These are phyloP conservation scores for Candida pini DNA, from an alignment of 805 yeast genomes.

Conservation along the genomic window DNA sequence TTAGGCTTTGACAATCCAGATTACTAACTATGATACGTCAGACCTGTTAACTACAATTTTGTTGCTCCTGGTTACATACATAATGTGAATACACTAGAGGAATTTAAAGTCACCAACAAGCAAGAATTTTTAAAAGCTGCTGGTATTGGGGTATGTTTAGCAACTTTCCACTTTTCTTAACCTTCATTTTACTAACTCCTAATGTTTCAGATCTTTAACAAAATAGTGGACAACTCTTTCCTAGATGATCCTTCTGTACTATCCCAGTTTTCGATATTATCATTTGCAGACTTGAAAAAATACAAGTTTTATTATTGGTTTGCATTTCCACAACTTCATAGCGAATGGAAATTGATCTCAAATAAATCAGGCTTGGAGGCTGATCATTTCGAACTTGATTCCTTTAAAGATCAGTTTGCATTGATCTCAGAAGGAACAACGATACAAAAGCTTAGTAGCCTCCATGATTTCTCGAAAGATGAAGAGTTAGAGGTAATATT, in stretches of 20 bases:
- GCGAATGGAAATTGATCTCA: constrained; percentile 39
- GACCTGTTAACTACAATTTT: constrained; percentile 18
- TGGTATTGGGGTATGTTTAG: constrained; percentile 25
- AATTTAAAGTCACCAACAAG: constrained; percentile 70
- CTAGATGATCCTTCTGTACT: constrained; percentile 37
- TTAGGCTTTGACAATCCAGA: too few species aligned
- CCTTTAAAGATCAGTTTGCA: constrained; percentile 12
- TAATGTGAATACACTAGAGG: constrained; percentile 81
- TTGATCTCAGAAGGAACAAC: constrained; percentile 7
- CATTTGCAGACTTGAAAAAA: constrained; percentile 86
- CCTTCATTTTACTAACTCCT: neutral
- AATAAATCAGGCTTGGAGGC: constrained; percentile 1
- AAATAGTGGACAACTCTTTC: constrained; percentile 30
- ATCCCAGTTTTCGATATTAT: constrained; percentile 43
- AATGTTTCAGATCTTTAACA: constrained; percentile 10
- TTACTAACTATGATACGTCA: neutral
- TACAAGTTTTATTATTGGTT: constrained; percentile 89
- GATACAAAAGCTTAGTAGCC: constrained; percentile 7
- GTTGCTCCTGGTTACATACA: constrained; percentile 31
- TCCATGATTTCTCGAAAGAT: constrained; percentile 4
- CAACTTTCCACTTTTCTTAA: neutral
- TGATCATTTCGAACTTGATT: neutral
- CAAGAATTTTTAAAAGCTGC: constrained; percentile 42
- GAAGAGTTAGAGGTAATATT: constrained; percentile 13
- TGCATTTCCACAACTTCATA: constrained; percentile 61